Percentiles rank a stretch among this genome's conserved stretches.
Conservation (phyloP, 495 filamentous ascomycete genomes). For the Xylaria longipes region DNA sequence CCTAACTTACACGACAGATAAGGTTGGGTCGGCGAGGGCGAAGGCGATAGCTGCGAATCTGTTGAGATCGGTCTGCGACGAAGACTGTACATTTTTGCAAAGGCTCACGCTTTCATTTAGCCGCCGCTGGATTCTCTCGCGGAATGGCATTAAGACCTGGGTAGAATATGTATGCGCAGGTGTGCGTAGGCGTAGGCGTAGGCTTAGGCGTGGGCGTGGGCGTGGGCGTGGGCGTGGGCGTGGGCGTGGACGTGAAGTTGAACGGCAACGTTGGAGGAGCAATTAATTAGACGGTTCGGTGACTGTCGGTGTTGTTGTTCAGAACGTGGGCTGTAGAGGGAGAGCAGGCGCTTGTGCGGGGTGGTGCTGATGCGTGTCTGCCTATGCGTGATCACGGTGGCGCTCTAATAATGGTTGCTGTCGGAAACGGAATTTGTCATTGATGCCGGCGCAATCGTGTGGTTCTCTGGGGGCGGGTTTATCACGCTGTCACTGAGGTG, state of each 20-base stretch:
- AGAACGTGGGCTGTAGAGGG: background rate
- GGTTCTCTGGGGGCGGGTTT: background rate
- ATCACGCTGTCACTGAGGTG: background rate
- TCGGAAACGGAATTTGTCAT: constrained; percentile 7
- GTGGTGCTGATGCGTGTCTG: constrained; percentile 1
- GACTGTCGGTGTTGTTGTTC: background rate
- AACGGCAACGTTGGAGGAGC: background rate
- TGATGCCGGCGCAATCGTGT: background rate
- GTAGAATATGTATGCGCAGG: background rate
- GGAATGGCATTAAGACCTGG: constrained; percentile 36
- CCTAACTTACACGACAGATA: constrained; percentile 52
- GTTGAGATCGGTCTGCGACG: constrained; percentile 32
- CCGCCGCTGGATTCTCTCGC: constrained; percentile 36
- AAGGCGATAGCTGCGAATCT: constrained; percentile 35
- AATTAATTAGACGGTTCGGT: background rate
- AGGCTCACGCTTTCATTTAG: constrained; percentile 41
- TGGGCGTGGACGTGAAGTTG: too few species aligned
- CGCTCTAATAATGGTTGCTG: background rate
- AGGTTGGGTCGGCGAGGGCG: constrained; percentile 44
- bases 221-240: background rate
- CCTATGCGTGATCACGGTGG: background rate
- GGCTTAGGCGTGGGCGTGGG: too few species aligned
- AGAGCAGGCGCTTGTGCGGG: constrained; percentile 3
- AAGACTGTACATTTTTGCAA: constrained; percentile 23
- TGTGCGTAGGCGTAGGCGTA: background rate